Conservation (phyloP, 768 basidiomycete genomes). For the Agaricus bisporus region DNA sequence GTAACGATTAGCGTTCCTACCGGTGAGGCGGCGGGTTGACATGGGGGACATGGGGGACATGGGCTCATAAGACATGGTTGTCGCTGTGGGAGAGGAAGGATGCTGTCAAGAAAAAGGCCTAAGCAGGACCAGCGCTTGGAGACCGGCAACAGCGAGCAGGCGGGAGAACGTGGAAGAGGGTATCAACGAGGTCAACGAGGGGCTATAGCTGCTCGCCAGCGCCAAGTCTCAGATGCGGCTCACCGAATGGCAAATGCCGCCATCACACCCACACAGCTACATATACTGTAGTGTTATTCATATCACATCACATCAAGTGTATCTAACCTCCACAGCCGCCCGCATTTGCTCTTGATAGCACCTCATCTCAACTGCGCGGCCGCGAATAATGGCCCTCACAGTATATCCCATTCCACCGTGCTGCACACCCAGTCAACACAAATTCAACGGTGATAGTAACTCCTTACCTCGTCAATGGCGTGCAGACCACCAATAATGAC, state of each 20-base stretch:
- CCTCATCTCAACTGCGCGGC: neutral
- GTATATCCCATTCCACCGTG: neutral
- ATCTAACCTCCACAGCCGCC: no score
- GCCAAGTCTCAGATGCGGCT: slow-evolving; percentile 1
- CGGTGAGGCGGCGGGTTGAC: slow-evolving; percentile 72
- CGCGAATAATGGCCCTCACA: neutral
- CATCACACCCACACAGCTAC: slow-evolving; percentile 6
- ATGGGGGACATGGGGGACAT: slow-evolving; percentile 61
- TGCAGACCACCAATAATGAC: neutral
- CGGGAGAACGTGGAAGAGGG: slow-evolving; percentile 4
- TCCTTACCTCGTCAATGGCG: neutral
- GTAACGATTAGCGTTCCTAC: slow-evolving; percentile 94
- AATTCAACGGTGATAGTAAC: neutral
- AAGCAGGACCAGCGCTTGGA: slow-evolving; percentile 14
- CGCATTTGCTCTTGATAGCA: neutral
- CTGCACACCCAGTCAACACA: neutral
- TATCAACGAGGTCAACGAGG: slow-evolving; percentile 4
- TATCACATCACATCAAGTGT: no score
- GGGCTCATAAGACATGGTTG: slow-evolving; percentile 57
- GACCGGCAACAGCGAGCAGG: slow-evolving; percentile 17
- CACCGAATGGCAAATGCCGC: slow-evolving; percentile 7
- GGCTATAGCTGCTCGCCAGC: no score
- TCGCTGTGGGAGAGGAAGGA: slow-evolving; percentile 16
- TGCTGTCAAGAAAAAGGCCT: slow-evolving; percentile 8
- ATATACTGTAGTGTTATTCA: neutral